A percentile compares a stretch with the other conserved stretches of the same genome.
Evolutionary conservation across 129 eudicot genomes (phyloP).

Genomic region (Flaveria ramosissima): DNA sequence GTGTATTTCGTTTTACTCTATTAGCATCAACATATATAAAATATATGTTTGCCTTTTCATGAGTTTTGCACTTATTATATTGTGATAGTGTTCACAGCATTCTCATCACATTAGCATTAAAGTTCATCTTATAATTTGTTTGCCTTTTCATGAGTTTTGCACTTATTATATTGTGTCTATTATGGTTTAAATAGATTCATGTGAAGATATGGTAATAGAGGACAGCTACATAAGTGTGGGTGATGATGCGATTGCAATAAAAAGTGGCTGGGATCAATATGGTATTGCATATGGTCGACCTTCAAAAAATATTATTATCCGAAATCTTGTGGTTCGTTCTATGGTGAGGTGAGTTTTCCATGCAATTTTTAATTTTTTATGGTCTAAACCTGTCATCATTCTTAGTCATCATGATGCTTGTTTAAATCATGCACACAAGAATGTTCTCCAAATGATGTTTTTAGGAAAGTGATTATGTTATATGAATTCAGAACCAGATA

Average conservation of each 20-base stretch:
- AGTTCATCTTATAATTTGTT: not conserved
- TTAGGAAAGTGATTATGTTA: not conserved
- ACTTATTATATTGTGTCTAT: conserved; percentile 20
- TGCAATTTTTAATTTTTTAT: not conserved
- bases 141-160: not conserved
- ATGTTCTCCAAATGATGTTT: not conserved
- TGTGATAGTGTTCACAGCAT: not conserved
- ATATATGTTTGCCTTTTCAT: too few species aligned
- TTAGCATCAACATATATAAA: too few species aligned
- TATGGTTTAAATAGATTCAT: conserved; percentile 65
- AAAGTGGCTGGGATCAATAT: conserved; percentile 99
- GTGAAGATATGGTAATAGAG: conserved; percentile 95
- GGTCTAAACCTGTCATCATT: not conserved
- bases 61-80: too few species aligned
- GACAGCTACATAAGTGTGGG: conserved; percentile 96
- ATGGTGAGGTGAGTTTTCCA: conserved; percentile 76
- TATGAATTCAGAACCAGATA: too few species aligned
- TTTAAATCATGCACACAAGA: not conserved
- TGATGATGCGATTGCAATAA: conserved; percentile 94
- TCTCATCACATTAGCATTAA: not conserved
- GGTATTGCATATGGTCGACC: conserved; percentile 87
- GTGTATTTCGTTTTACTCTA: not conserved
- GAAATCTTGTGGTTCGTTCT: conserved; percentile 88
- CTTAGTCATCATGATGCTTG: not conserved
- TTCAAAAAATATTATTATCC: conserved; percentile 72